Conservation (phyloP, 2,329 filamentous ascomycete species). For the Uncinocarpus reesii region DNA sequence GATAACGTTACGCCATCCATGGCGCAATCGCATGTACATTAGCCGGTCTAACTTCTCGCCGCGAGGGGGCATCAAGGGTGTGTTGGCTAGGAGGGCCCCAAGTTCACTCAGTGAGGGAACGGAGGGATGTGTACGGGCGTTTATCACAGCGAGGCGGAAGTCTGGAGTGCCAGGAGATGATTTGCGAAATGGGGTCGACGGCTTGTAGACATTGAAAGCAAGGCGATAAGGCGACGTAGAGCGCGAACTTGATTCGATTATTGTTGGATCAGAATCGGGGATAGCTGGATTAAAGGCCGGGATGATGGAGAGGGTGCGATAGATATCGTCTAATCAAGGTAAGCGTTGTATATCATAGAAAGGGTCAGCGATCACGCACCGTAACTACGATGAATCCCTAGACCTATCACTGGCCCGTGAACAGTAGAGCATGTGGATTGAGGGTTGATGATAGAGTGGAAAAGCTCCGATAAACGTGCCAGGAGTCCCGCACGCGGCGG, state of each 20-base stretch:
- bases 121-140: constrained; percentile 55
- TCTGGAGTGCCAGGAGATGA: constrained; percentile 67
- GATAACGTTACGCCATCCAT: constrained; percentile 73
- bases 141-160: constrained; percentile 73
- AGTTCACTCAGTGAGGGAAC: constrained; percentile 68
- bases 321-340: constrained; percentile 57
- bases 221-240: constrained; percentile 50
- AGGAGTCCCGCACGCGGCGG: constrained; percentile 20
- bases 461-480: constrained; percentile 27
- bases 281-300: constrained; percentile 54
- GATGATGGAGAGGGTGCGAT: constrained; percentile 63
- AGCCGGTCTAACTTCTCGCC: constrained; percentile 40
- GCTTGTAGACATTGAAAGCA: constrained; percentile 75
- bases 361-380: constrained; percentile 24
- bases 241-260: constrained; percentile 16
- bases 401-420: constrained; percentile 42
- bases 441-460: constrained; percentile 26
- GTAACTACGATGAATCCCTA: constrained; percentile 47
- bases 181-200: constrained; percentile 61
- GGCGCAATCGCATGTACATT: constrained; percentile 68
- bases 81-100: constrained; percentile 58
- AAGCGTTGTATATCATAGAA: background rate
- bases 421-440: constrained; percentile 23
- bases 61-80: constrained; percentile 56
- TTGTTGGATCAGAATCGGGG: constrained; percentile 22